Evolutionary conservation across 2,329 filamentous ascomycete genomes (phyloP), one percentile per base, ranked within the genome.

Genomic region (Diaporthe helianthi): DNA sequence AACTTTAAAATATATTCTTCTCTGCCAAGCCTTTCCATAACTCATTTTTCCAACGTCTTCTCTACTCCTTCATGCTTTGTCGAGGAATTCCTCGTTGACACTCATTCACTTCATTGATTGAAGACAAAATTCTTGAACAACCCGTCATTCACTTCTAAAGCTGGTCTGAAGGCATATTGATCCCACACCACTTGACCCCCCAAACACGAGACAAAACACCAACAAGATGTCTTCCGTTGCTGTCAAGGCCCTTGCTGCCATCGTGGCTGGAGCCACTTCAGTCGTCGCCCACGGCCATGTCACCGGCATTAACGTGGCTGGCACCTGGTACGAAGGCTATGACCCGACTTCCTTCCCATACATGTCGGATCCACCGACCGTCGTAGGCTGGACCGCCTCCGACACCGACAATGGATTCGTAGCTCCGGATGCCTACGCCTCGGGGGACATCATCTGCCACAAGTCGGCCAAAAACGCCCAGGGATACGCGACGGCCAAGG

Each of bases 391-490:
- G 67, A 72, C 71, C 51, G 69, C 69, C n/a, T 68, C 69, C 26
- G 53, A 69, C 44, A 67, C 55, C 4, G 78, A 77, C 72, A 80
- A 79, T 74, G 81, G 83, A 67, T 81, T 81, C 71, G 81, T 83
- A 3, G 80, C 73, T 1, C 75, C 76, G 0, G 69, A 75, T 69
- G 73, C 75, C 58, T 78, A 79, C 63, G 74, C 75, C 15, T 75
- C 73, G 17, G 58, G 73, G 41, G 78, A 79, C 67, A 81, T 81
- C 69, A 78, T 76, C 75, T 81, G 80, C 74, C 77, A 80, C 75
- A 78, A 75, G 65, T 76, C 75, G 47, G 74, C 79, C 19, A 74
- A 69, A 4, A 72, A 76, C n/a, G 79, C 76, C 6, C 70, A 71
- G 58, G 72, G 76, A 26, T 74, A 76, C 53, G 78, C 77, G 19